Evolutionary conservation across 768 basidiomycete genomes (phyloP).

Genomic region (Hydnomerulius pinastri): DNA sequence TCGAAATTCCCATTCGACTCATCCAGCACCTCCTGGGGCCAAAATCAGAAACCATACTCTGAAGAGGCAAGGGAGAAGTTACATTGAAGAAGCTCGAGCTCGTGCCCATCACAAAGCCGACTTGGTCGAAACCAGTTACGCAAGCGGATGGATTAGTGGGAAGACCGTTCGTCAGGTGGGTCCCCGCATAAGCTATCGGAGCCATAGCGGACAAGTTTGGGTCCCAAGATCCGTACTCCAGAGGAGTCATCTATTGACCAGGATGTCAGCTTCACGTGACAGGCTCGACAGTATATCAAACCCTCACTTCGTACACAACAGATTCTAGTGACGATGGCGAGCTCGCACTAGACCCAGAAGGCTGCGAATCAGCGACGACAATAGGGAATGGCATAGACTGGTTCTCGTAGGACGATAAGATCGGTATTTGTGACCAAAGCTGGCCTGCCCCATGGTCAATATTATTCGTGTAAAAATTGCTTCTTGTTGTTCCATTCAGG

Average conservation of each 20-base stretch:
- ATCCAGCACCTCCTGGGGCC: slow-evolving; percentile 51
- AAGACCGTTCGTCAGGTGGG: slow-evolving; percentile 57
- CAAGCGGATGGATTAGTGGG: slow-evolving; percentile 60
- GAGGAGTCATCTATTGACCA: slow-evolving; percentile 53
- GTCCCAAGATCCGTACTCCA: slow-evolving; percentile 76
- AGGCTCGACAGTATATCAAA: slow-evolving; percentile 10
- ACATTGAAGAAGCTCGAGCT: slow-evolving; percentile 73
- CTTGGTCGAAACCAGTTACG: slow-evolving; percentile 74
- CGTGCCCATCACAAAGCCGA: slow-evolving; percentile 72
- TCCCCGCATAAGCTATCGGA: slow-evolving; percentile 65
- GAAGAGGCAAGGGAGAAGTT: slow-evolving; percentile 6
- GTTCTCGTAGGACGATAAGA: slow-evolving; percentile 51
- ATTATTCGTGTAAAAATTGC: slow-evolving; percentile 61
- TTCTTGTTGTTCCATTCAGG: slow-evolving; percentile 59
- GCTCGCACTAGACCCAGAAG: slow-evolving; percentile 45
- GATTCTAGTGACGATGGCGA: slow-evolving; percentile 41
- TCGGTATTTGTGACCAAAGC: slow-evolving; percentile 61
- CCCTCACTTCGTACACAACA: slow-evolving; percentile 58
- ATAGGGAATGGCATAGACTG: slow-evolving; percentile 66
- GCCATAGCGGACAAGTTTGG: slow-evolving; percentile 70
- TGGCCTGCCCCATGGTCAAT: slow-evolving; percentile 72
- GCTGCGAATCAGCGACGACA: slow-evolving; percentile 56
- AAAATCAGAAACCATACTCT: not conserved
- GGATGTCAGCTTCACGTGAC: slow-evolving; percentile 3
- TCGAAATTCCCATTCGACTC: slow-evolving; percentile 40